These are phyloP conservation scores for Epicoccum sorghinum DNA, from an alignment of 2,329 filamentous ascomycete species.

Conservation along the genomic window DNA sequence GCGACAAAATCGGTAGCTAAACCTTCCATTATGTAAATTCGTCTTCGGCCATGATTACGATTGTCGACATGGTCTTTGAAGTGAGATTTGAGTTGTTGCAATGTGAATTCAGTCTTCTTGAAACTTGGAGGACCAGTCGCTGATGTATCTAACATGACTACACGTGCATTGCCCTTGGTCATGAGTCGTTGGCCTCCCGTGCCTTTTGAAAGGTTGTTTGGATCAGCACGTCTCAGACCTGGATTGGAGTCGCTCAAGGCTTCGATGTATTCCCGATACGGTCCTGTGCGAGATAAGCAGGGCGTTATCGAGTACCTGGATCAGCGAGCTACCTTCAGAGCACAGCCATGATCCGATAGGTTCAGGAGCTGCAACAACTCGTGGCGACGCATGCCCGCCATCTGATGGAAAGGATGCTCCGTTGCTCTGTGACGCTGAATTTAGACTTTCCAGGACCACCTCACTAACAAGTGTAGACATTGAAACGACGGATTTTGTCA, in stretches of 20 bases:
- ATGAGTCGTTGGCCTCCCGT: slow-evolving; percentile 20
- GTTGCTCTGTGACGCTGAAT: background rate
- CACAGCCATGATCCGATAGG: slow-evolving; percentile 37
- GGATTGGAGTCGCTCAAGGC: slow-evolving; percentile 38
- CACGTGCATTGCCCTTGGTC: slow-evolving; percentile 26
- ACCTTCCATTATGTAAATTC: slow-evolving; percentile 45
- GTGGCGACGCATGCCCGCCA: slow-evolving; percentile 6
- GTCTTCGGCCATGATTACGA: slow-evolving; percentile 20
- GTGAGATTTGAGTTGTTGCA: slow-evolving; percentile 8
- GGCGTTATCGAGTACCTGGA: background rate
- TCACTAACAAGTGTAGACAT: slow-evolving; percentile 12
- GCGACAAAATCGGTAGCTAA: slow-evolving; percentile 38
- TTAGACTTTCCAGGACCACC: slow-evolving; percentile 7
- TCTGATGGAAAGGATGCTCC: background rate
- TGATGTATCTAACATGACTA: slow-evolving; percentile 34
- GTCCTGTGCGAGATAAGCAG: slow-evolving; percentile 25
- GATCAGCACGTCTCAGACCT: slow-evolving; percentile 37
- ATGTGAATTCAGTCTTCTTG: slow-evolving; percentile 17
- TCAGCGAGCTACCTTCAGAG: slow-evolving; percentile 26
- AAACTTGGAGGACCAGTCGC: slow-evolving; percentile 21
- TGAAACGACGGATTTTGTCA: background rate
- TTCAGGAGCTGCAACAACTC: background rate
- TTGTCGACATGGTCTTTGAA: no score
- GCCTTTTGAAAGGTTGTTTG: slow-evolving; percentile 29
- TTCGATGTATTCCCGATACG: slow-evolving; percentile 38